These are phyloP conservation scores for Penicillium coffeae DNA, from an alignment of 495 filamentous ascomycete species.

Conservation along the genomic window DNA sequence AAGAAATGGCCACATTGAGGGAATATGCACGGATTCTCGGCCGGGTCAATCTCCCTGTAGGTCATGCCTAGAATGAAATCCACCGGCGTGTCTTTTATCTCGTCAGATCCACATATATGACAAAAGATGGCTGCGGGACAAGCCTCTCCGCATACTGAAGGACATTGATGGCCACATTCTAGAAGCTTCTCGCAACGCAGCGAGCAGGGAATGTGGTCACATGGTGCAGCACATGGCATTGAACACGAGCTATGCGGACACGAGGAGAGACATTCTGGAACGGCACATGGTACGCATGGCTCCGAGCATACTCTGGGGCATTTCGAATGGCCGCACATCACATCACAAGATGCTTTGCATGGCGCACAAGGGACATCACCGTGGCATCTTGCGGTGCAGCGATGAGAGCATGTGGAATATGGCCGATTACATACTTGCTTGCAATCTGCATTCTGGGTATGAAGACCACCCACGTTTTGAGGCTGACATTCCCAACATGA, in stretches of 20 bases:
- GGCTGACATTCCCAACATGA: conserved; percentile 49
- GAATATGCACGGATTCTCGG: neutral
- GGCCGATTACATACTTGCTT: conserved; percentile 48
- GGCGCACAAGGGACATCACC: conserved; percentile 46
- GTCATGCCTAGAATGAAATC: conserved; percentile 3
- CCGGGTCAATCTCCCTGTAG: neutral
- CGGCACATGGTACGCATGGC: conserved; percentile 63
- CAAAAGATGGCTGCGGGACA: conserved; percentile 44
- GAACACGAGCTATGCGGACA: conserved; percentile 56
- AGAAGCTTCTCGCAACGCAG: conserved; percentile 55
- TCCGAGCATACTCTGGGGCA: conserved; percentile 58
- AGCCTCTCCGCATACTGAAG: conserved; percentile 62
- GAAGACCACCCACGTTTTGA: conserved; percentile 17
- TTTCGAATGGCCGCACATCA: conserved; percentile 57
- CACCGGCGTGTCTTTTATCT: neutral
- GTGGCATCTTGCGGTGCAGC: conserved; percentile 54
- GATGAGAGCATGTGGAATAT: conserved; percentile 57
- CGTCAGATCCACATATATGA: conserved; percentile 2
- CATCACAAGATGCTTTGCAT: conserved; percentile 55
- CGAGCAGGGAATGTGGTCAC: conserved; percentile 63
- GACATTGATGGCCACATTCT: conserved; percentile 64
- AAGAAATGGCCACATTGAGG: conserved; percentile 5
- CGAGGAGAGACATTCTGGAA: conserved; percentile 48
- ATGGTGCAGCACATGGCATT: conserved; percentile 63
- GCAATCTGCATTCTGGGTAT: conserved; percentile 49